Conservation (phyloP, 805 yeast species). For the Suhomyces sp. region DNA sequence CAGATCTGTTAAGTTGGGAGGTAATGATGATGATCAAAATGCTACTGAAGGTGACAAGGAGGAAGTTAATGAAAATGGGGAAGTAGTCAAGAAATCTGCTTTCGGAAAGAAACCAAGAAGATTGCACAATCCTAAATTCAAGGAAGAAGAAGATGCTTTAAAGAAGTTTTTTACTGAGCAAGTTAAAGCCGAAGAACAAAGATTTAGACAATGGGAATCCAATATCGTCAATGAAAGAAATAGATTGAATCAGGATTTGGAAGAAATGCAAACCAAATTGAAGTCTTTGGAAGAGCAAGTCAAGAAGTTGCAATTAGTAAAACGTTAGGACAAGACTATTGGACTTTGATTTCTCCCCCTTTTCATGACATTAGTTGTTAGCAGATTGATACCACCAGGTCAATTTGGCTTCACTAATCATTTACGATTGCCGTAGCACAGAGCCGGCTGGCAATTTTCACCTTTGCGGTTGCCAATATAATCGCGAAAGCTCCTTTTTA, state of each 20-base stretch:
- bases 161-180: slow-evolving; percentile 96
- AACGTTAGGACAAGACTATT: slow-evolving; percentile 29
- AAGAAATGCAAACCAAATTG: slow-evolving; percentile 77
- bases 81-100: slow-evolving; percentile 26
- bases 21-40: slow-evolving; percentile 27
- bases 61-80: slow-evolving; percentile 29
- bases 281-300: slow-evolving; percentile 76
- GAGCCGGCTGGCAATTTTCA: too few species aligned
- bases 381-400: too few species aligned
- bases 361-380: too few species aligned
- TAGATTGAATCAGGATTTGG: slow-evolving; percentile 89
- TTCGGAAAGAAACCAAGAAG: slow-evolving; percentile 51
- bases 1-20: slow-evolving; percentile 68
- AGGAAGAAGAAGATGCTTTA: slow-evolving; percentile 93
- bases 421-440: too few species aligned
- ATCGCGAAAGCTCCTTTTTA: too few species aligned
- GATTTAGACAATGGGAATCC: slow-evolving; percentile 98
- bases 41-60: slow-evolving; percentile 23
- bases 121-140: slow-evolving; percentile 80
- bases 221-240: slow-evolving; percentile 94
- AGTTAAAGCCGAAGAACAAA: slow-evolving; percentile 90
- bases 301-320: slow-evolving; percentile 49
- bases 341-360: too few species aligned
- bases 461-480: too few species aligned
- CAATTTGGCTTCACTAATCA: too few species aligned